Base-by-base conservation (phyloP, 2,329 filamentous ascomycete species). In the Hypoxylon sp. region DNA sequence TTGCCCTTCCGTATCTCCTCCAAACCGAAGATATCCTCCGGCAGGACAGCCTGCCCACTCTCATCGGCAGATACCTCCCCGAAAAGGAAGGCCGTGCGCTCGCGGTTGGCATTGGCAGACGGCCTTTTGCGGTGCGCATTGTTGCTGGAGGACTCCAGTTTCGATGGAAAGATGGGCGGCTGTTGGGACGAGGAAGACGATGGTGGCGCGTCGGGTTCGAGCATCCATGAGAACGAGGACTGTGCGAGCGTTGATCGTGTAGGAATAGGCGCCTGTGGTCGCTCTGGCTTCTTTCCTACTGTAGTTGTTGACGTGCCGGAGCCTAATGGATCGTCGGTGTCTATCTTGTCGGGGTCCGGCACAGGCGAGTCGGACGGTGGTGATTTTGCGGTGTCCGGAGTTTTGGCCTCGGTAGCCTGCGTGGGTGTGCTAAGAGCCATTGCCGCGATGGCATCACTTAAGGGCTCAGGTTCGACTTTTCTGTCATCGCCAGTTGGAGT, bases 181-280 rank as follows among this genome's bases (percentile, higher is more conserved):
- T 54, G 55, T 27, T 62, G 31, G 31, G 73, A 65, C 0, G 68
- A 10, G 7, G 67, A 51, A 29, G 71, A 70, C 7, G 74, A 44
- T 66, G 72, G 10, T 29, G 56, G 32, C 52, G 81, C 77, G 70
- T 87, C 85, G 2, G 86, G 86, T 71, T 90, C 89, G 1, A 94
- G 83, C 91, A 94, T 94, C 90, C 91, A 93, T 1, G 91, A 90
- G 77, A 93, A 94, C 3, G 90, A 91, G 6, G 92, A 93, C 71
- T 92, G 91, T 0, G 91, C 90, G 35, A 93, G 83, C 0, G 86
- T 88, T 2, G 91, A 91, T 21, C 90, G 85, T 19, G 88, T 88
- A 0, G 87, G 88, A 15, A 89, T 85, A 1, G 86, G 80, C 48
- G 77, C 80, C 3, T 74, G 70, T 11, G 79, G 77, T 10, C 79